A percentile compares a stretch with the other conserved stretches of the same genome.
Evolutionary conservation across 2,329 filamentous ascomycete species (phyloP).

Genomic region (Colletotrichum aenigma): DNA sequence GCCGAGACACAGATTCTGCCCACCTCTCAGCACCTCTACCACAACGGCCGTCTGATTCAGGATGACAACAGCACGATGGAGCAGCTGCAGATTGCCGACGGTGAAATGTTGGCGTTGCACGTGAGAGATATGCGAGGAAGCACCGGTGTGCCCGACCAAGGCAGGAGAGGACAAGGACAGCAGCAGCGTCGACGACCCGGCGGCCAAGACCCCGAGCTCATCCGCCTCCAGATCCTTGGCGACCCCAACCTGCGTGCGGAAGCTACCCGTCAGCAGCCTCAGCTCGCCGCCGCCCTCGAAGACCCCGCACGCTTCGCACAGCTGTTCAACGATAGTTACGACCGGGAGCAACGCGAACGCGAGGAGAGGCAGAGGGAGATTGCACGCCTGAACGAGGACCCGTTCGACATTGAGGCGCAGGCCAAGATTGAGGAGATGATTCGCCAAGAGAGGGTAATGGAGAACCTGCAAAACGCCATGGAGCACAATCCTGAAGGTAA

Average conservation of each 20-base stretch:
- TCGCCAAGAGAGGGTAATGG: slow-evolving; percentile 88
- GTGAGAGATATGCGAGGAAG: slow-evolving; percentile 65
- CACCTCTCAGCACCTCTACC: slow-evolving; percentile 81
- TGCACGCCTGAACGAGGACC: slow-evolving; percentile 85
- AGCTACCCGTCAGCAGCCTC: slow-evolving; percentile 74
- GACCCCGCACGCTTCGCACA: slow-evolving; percentile 78
- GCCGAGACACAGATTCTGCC: slow-evolving; percentile 79
- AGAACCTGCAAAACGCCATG: slow-evolving; percentile 95
- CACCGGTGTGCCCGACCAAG: slow-evolving; percentile 40
- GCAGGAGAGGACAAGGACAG: slow-evolving; percentile 41
- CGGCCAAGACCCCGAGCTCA: slow-evolving; percentile 75
- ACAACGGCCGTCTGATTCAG: slow-evolving; percentile 80
- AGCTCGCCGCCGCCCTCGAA: slow-evolving; percentile 77
- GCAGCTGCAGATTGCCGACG: slow-evolving; percentile 80
- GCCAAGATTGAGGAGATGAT: slow-evolving; percentile 96
- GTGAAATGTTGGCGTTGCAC: slow-evolving; percentile 91
- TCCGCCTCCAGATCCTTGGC: slow-evolving; percentile 82
- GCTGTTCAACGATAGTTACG: slow-evolving; percentile 69
- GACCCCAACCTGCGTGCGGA: slow-evolving; percentile 76
- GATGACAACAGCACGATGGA: slow-evolving; percentile 83
- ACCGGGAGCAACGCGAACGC: slow-evolving; percentile 74
- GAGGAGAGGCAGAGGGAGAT: slow-evolving; percentile 83
- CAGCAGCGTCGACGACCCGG: slow-evolving; percentile 35
- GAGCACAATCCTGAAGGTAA: slow-evolving; percentile 96
- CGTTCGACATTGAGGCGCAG: slow-evolving; percentile 92